Evolutionary conservation across 2,329 filamentous ascomycete genomes (phyloP).

Genomic region (Ophiobolus disseminans): DNA sequence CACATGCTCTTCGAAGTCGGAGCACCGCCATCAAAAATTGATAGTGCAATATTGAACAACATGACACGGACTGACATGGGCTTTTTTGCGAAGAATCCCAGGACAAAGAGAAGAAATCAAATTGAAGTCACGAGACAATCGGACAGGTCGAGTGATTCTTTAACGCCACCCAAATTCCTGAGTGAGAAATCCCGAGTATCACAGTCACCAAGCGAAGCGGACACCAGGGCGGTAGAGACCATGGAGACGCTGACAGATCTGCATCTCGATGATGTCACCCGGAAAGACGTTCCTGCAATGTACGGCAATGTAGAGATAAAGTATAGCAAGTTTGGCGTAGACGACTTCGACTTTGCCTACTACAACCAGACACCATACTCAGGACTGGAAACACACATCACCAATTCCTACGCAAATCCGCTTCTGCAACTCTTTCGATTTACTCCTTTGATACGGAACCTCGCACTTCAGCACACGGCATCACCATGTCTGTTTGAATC

Average conservation of each 20-base stretch:
- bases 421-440: conserved; percentile 91
- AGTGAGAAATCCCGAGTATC: conserved; percentile 86
- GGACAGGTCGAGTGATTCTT: conserved; percentile 64
- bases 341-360: conserved; percentile 97
- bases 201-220: conserved; percentile 36
- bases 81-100: conserved; percentile 77
- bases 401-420: conserved; percentile 95
- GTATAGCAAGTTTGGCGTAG: conserved; percentile 98
- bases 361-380: conserved; percentile 95
- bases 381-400: conserved; percentile 92
- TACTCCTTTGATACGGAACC: conserved; percentile 84
- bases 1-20: conserved; percentile 86
- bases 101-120: conserved; percentile 79
- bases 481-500: conserved; percentile 81
- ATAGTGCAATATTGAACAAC: conserved; percentile 71
- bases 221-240: conserved; percentile 57
- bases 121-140: conserved; percentile 75
- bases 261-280: conserved; percentile 73
- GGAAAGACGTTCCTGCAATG: conserved; percentile 83
- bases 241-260: conserved; percentile 71
- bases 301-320: conserved; percentile 97
- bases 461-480: conserved; percentile 87
- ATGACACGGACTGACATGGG: conserved; percentile 78
- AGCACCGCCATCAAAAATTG: conserved; percentile 77
- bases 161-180: conserved; percentile 86